A percentile compares a stretch with the other conserved stretches of the same genome.
Evolutionary conservation across 345 rosid genomes (phyloP).

Genomic region (Linum lewisii): DNA sequence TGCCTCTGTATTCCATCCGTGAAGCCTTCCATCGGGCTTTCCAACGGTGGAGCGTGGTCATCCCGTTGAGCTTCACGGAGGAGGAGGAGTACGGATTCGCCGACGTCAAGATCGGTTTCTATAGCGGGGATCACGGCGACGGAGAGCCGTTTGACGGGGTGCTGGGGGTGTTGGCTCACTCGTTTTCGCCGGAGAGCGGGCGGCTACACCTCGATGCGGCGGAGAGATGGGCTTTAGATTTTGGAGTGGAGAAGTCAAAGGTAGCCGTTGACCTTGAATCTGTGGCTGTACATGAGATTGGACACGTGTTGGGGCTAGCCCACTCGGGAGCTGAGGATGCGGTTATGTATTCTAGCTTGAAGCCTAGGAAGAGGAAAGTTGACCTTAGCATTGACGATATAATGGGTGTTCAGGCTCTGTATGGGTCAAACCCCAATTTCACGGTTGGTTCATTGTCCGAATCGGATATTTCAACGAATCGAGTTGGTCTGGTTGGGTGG

Average conservation of each 20-base stretch:
- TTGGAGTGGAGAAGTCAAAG: conserved; percentile 34
- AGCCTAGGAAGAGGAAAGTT: conserved; percentile 46
- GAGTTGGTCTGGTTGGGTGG: conserved; percentile 12
- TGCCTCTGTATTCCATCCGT: conserved; percentile 30
- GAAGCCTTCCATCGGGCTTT: conserved; percentile 51
- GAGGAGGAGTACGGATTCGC: conserved; percentile 33
- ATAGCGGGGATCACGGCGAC: conserved; percentile 62
- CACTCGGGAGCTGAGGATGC: conserved; percentile 72
- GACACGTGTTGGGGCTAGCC: conserved; percentile 76
- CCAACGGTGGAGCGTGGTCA: conserved; percentile 61
- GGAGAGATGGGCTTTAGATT: conserved; percentile 69
- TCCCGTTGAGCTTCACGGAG: conserved; percentile 61
- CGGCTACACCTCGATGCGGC: conserved; percentile 70
- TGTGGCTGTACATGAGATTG: conserved; percentile 93
- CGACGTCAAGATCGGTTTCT: conserved; percentile 62
- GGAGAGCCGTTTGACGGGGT: conserved; percentile 87
- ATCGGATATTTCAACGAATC: conserved; percentile 52
- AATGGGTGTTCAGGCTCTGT: conserved; percentile 61
- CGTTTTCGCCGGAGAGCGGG: conserved; percentile 84
- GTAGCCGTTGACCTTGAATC: conserved; percentile 83
- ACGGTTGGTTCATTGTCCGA: conserved; percentile 39
- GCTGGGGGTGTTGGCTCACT: conserved; percentile 72
- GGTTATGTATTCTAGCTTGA: conserved; percentile 89
- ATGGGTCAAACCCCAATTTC: conserved; percentile 72
- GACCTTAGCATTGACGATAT: conserved; percentile 53